A percentile compares a stretch with the other conserved stretches of the same genome.
phyloP scores from a whole-genome alignment of 805 yeast species.

The Saturnispora galanensis region DNA sequence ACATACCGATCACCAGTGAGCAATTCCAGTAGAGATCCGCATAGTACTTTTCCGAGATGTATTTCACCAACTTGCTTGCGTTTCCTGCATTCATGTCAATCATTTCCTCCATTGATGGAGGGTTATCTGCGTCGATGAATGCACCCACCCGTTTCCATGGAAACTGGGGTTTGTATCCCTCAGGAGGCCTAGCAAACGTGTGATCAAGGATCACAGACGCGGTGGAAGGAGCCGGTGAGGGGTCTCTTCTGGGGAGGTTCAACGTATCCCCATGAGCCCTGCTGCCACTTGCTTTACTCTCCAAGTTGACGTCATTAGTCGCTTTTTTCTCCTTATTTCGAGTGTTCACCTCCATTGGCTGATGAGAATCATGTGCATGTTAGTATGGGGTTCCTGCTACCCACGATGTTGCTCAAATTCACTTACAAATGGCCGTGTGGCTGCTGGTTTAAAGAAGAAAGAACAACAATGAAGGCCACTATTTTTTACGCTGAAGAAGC shows the following conservation, averaged over 20 bases:
- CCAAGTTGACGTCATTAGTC: no score
- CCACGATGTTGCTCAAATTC: no score
- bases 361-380: no score
- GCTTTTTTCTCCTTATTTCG: no score
- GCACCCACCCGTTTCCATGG: slow-evolving; percentile 29
- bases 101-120: slow-evolving; percentile 15
- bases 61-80: slow-evolving; percentile 38
- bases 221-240: slow-evolving; percentile 1
- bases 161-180: slow-evolving; percentile 16
- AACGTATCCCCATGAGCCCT: background rate
- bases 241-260: background rate
- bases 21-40: slow-evolving; percentile 69
- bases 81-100: slow-evolving; percentile 14
- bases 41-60: slow-evolving; percentile 57
- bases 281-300: background rate
- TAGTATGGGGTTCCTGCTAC: no score
- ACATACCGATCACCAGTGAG: slow-evolving; percentile 54
- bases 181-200: slow-evolving; percentile 8
- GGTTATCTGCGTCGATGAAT: slow-evolving; percentile 21
- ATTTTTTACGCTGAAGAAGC: no score
- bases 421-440: no score
- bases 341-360: no score
- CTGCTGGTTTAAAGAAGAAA: no score
- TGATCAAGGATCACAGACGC: slow-evolving; percentile 1
- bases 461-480: no score